Evolutionary conservation across 1,284 basidiomycete species (phyloP).

Genomic region (Trichosporon sp.): DNA sequence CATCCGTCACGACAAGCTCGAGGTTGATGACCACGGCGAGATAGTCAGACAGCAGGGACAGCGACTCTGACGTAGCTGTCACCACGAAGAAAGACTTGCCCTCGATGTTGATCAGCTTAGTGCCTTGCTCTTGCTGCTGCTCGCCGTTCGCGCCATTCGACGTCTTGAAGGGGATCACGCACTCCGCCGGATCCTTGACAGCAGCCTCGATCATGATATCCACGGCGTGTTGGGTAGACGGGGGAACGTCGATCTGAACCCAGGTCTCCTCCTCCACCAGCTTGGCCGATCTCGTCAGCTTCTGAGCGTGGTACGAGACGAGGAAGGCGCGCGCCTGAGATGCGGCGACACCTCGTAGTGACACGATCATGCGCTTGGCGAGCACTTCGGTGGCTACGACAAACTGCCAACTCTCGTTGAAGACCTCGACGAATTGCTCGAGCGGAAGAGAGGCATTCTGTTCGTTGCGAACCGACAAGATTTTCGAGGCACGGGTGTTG

Average conservation of each 20-base stretch:
- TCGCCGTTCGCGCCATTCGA: conserved; percentile 12
- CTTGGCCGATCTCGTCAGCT: conserved; percentile 75
- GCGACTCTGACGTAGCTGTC: conserved; percentile 70
- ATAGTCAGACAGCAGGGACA: conserved; percentile 78
- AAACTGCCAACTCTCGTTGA: conserved; percentile 81
- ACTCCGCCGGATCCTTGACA: conserved; percentile 68
- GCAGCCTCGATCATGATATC: conserved; percentile 74
- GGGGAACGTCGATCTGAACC: conserved; percentile 67
- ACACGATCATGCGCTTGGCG: conserved; percentile 83
- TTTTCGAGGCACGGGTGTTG: conserved; percentile 70
- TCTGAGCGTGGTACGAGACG: conserved; percentile 74
- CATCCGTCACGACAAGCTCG: conserved; percentile 82
- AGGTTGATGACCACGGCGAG: conserved; percentile 82
- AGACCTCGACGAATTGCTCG: conserved; percentile 70
- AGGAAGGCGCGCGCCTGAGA: conserved; percentile 85
- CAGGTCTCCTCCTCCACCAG: conserved; percentile 58
- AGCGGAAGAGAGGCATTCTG: conserved; percentile 69
- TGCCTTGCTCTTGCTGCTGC: conserved; percentile 6
- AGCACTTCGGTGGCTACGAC: conserved; percentile 79
- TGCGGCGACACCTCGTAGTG: conserved; percentile 73
- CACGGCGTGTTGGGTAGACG: conserved; percentile 62
- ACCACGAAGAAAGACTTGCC: conserved; percentile 79
- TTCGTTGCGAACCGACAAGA: conserved; percentile 69
- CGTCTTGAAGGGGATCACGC: conserved; percentile 49
- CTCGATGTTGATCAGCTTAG: conserved; percentile 78